A percentile compares a stretch with the other conserved stretches of the same genome.
These are phyloP conservation scores for Thyridium curvatum DNA, from an alignment of 2,329 filamentous ascomycete genomes.

Conservation along the genomic window DNA sequence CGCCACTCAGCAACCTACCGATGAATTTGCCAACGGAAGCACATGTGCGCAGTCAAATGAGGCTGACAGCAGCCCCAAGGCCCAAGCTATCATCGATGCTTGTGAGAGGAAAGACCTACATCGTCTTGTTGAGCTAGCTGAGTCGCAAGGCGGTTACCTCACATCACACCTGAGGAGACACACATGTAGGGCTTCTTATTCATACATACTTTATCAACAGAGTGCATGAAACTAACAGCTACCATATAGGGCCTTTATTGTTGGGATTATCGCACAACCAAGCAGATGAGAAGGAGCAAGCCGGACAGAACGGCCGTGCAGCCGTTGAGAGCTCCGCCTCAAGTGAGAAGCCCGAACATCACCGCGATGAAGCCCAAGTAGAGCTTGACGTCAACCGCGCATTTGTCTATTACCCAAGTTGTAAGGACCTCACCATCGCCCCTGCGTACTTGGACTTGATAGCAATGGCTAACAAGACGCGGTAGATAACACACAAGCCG, in stretches of 20 bases:
- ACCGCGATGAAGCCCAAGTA: conserved; percentile 87
- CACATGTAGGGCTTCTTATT: conserved; percentile 70
- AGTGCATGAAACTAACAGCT: background rate
- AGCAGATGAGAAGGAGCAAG: conserved; percentile 8
- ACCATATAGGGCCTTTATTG: conserved; percentile 52
- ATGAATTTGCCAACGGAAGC: too few species aligned
- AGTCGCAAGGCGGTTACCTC: conserved; percentile 60
- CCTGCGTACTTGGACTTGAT: background rate
- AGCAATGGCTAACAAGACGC: background rate
- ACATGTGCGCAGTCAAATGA: too few species aligned
- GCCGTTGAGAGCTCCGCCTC: too few species aligned
- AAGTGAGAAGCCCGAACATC: conserved; percentile 34
- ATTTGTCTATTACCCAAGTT: conserved; percentile 92
- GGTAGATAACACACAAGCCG: conserved; percentile 59
- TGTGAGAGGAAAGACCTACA: conserved; percentile 52
- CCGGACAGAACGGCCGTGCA: too few species aligned
- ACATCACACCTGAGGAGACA: conserved; percentile 60
- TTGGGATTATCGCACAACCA: conserved; percentile 34
- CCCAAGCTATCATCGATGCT: conserved; percentile 48
- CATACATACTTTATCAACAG: background rate
- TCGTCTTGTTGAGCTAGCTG: conserved; percentile 50
- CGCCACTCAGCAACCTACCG: too few species aligned
- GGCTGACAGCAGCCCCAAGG: conserved; percentile 21
- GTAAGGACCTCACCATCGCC: conserved; percentile 41
- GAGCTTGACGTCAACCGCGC: conserved; percentile 87